Base-by-base conservation (phyloP, 441 rosid genomes). In the Brassica hybrid region DNA sequence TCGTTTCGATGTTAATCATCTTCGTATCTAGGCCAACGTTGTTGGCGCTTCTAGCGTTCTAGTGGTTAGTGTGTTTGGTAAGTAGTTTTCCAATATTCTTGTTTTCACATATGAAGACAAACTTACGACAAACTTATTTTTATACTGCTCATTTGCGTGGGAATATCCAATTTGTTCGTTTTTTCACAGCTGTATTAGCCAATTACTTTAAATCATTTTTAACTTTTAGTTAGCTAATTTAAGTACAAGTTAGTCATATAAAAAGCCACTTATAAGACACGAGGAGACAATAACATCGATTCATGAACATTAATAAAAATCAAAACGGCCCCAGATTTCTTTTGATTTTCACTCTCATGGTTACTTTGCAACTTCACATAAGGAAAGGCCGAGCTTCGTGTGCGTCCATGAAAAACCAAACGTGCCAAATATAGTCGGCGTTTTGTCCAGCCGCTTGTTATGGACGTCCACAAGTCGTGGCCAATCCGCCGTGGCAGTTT, bases 21-120 rank as follows among this genome's bases (percentile, higher is more conserved):
- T 75, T 17, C 70, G 69, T 70, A 57, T 32, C 27, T 69, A 74
- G 75, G 79, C 74, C 69, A 65, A 68, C 73, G 79, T 70, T 70
- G 83, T 72, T 69, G 52, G 52, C 52, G 69, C 72, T 69, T 64
- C 36, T 50, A 75, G 73, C 66, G 69, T 69, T 64, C 36, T 50
- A 75, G 73, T 71, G 79, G 59, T 75, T 80, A 73, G 30, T 59
- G 73, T 75, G 76, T 75, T 79, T 80, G 73, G 76, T 66, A 66
- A 71, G 76, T 75, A 70, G 64, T 69, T 70, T 59, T 67, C 71
- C 59, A 65, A 75, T 79, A 75, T 75, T 80, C 27, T 71, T 80
- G 83, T 80, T 66, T 80, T 71, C 76, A 52, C 23, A 58, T 71
- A 6, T 25, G 30, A 80, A 59, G 76, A 80, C 79, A 75, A 75